phyloP scores from a whole-genome alignment of 495 filamentous ascomycete species.

The Cercophora sp. region DNA sequence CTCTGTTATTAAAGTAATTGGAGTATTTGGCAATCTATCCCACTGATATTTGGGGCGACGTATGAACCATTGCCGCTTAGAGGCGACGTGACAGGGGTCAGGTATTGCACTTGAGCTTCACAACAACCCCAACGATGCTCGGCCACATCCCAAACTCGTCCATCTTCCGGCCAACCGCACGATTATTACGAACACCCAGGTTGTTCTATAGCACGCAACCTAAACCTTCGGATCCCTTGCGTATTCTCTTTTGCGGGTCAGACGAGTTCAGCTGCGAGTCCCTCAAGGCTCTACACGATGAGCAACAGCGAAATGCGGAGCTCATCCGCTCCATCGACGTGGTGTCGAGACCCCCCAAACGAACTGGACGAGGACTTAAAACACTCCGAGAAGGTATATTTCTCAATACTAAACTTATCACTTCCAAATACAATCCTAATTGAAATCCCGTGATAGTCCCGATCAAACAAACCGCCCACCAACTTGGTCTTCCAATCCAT shows the following conservation, averaged over 20 bases:
- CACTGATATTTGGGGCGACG: too few species aligned
- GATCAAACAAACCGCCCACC: constrained; percentile 60
- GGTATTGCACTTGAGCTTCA: too few species aligned
- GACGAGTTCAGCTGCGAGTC: constrained; percentile 86
- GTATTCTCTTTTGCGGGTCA: constrained; percentile 94
- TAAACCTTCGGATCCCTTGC: constrained; percentile 54
- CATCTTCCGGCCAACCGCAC: too few species aligned
- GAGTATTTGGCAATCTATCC: too few species aligned
- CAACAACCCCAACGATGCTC: too few species aligned
- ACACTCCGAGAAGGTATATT: constrained; percentile 60
- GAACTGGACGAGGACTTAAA: constrained; percentile 68
- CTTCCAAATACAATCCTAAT: not conserved
- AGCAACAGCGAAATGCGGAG: constrained; percentile 49
- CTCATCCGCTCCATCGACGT: constrained; percentile 83
- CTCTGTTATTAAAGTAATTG: too few species aligned
- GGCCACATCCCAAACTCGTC: too few species aligned
- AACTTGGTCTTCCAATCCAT: constrained; percentile 64
- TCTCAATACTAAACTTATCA: not conserved
- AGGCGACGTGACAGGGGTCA: too few species aligned
- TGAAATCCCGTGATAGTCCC: too few species aligned
- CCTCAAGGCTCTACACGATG: constrained; percentile 62
- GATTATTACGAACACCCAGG: too few species aligned
- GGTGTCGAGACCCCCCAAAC: constrained; percentile 74
- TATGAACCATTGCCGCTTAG: too few species aligned
- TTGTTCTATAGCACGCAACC: too few species aligned